Evolutionary conservation across 2,329 filamentous ascomycete species (phyloP).

Genomic region (Paecilomyces formosus): DNA sequence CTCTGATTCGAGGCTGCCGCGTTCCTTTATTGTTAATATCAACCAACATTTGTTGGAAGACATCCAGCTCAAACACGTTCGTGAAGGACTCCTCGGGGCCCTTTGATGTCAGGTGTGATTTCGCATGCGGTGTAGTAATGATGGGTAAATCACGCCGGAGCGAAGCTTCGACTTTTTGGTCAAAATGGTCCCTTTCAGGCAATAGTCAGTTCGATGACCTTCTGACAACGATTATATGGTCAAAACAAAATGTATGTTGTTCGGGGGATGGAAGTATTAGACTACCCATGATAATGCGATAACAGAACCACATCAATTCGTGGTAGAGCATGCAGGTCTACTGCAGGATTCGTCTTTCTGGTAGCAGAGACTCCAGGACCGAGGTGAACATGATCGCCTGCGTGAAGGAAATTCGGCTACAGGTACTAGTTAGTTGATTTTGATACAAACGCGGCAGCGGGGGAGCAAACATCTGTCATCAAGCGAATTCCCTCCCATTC

Average conservation of each 20-base stretch:
- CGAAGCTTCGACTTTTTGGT: slow-evolving; percentile 44
- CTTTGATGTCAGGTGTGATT: slow-evolving; percentile 42
- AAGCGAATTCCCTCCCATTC: slow-evolving; percentile 33
- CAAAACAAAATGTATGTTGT: not conserved
- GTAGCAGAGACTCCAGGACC: slow-evolving; percentile 54
- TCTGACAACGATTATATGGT: not conserved
- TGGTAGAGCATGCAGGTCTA: slow-evolving; percentile 54
- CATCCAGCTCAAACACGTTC: slow-evolving; percentile 48
- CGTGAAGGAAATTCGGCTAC: slow-evolving; percentile 59
- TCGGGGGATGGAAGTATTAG: not conserved
- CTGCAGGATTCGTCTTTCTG: slow-evolving; percentile 51
- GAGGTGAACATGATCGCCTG: slow-evolving; percentile 59
- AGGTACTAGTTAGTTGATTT: not conserved
- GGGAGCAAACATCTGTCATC: slow-evolving; percentile 30
- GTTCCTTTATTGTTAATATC: slow-evolving; percentile 24
- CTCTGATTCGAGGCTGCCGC: slow-evolving; percentile 41
- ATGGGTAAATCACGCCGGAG: slow-evolving; percentile 52
- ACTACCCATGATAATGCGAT: slow-evolving; percentile 55
- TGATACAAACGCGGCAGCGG: not conserved
- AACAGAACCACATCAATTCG: slow-evolving; percentile 53
- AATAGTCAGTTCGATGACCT: not conserved
- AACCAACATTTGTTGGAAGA: slow-evolving; percentile 47
- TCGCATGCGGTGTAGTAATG: slow-evolving; percentile 56
- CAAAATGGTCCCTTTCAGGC: slow-evolving; percentile 43
- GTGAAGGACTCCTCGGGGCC: slow-evolving; percentile 45